Base-by-base conservation (phyloP, 345 rosid genomes). In the Sisymbrium irio region DNA sequence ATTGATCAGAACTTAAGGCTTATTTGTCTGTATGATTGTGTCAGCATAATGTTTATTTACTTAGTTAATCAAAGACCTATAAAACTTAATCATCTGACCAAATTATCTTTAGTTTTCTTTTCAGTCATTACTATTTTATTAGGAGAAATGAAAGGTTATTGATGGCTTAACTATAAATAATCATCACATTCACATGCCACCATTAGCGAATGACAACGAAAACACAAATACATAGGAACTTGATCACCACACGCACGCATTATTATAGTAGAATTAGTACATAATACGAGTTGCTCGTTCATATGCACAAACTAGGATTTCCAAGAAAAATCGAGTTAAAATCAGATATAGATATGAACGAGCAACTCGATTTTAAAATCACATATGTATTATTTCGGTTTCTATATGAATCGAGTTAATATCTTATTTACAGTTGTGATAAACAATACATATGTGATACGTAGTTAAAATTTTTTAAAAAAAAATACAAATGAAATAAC, bases 11-110 rank as follows among this genome's bases (percentile, higher is more conserved):
- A 71, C 62, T 64, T 57, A 77, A 71, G 76, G 76, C 72, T 50
- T 57, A 47, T 77, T 64, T 71, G 72, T 77, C 80, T 71, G 25
- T 71, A 71, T 58, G 72, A 77, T 71, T 77, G 65, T 77, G 80
- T 77, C 80, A 71, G 80, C 65, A 58, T 56, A 39, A 39, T 65
- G 72, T 56, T 64, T 71, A 77, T 58, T 64, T 77, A 17, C 5
- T 61, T 42, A 53, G 32, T 44, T 69, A 62, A 69, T 57, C 25
- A 57, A 70, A 37, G 70, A 63, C 72, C 67, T 64, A 30, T 70
- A 77, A 76, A 69, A 70, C 74, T 64, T 63, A 71, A 58, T 71
- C 56, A 71, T 57, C 40, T 49, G 62, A 40, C 47, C 56, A 71
- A 44, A 22, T 50, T 75, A 17, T 53, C 32, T 51, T 50, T 61